phyloP scores from a whole-genome alignment of 257 asterid species.

The Fraxinus excelsior region DNA sequence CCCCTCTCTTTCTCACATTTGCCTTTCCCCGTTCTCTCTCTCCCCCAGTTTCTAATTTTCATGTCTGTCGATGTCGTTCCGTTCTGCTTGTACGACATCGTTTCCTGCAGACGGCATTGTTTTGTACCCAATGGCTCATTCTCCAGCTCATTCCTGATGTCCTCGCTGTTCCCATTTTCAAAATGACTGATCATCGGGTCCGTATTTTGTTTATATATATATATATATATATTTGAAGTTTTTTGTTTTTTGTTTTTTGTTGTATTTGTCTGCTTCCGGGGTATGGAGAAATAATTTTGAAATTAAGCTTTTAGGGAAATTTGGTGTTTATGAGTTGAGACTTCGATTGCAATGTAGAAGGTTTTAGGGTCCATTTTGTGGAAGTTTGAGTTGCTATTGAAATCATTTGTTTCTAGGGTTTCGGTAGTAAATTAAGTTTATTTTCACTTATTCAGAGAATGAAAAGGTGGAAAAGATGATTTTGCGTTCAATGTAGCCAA shows the following conservation, averaged over 20 bases:
- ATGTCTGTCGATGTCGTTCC: slow-evolving; percentile 33
- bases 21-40: background rate
- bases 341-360: slow-evolving; percentile 10
- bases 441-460: background rate
- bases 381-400: slow-evolving; percentile 27
- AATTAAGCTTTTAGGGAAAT: background rate
- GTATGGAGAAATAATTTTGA: background rate
- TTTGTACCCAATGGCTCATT: slow-evolving; percentile 25
- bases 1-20: slow-evolving; percentile 21
- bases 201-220: background rate
- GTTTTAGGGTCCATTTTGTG: background rate
- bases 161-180: slow-evolving; percentile 39
- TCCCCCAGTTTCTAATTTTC: slow-evolving; percentile 16
- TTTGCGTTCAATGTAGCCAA: background rate
- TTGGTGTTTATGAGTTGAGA: slow-evolving; percentile 21
- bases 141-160: slow-evolving; percentile 34
- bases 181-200: slow-evolving; percentile 49
- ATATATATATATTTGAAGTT: too few species aligned
- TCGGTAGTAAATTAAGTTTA: background rate
- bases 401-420: slow-evolving; percentile 35
- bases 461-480: background rate
- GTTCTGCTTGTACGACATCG: slow-evolving; percentile 30
- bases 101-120: slow-evolving; percentile 33
- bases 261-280: background rate
- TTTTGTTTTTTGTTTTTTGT: background rate